Evolutionary conservation across 2,329 filamentous ascomycete genomes (phyloP).

Genomic region (Epichloe gansuensis): DNA sequence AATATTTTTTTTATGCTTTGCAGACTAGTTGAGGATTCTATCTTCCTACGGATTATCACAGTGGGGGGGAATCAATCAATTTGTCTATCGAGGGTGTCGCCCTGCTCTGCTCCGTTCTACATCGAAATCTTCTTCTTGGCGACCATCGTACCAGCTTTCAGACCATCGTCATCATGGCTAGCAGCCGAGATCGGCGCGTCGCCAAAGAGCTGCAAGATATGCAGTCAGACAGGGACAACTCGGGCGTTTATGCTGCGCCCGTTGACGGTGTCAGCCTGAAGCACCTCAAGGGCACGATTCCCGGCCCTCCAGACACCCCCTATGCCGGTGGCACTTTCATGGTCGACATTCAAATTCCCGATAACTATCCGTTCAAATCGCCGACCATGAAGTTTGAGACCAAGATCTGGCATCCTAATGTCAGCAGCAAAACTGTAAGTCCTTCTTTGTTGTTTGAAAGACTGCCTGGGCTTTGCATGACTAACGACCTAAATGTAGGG

Average conservation of each 20-base stretch:
- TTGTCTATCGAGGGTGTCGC: too few relatives aligned
- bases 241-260: slow-evolving; percentile 59
- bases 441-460: neutral
- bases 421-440: slow-evolving; percentile 82
- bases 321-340: slow-evolving; percentile 77
- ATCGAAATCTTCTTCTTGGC: too few relatives aligned
- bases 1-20: too few relatives aligned
- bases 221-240: slow-evolving; percentile 54
- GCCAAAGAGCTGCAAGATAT: slow-evolving; percentile 69
- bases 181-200: slow-evolving; percentile 46
- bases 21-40: too few relatives aligned
- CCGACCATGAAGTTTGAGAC: slow-evolving; percentile 86
- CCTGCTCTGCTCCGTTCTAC: too few relatives aligned
- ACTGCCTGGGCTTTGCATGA: neutral
- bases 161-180: slow-evolving; percentile 26
- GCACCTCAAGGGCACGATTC: slow-evolving; percentile 71
- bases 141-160: too few relatives aligned
- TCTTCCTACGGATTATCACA: too few relatives aligned
- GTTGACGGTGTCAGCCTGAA: slow-evolving; percentile 58
- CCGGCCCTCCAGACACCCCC: slow-evolving; percentile 80
- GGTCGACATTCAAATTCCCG: slow-evolving; percentile 78
- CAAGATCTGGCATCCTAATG: slow-evolving; percentile 93
- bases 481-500: slow-evolving; percentile 42
- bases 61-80: too few relatives aligned
- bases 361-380: slow-evolving; percentile 85